Percentiles rank a stretch among this genome's conserved stretches.
phyloP scores from a whole-genome alignment of 176 grass and related monocot species.

The Phragmites australis region DNA sequence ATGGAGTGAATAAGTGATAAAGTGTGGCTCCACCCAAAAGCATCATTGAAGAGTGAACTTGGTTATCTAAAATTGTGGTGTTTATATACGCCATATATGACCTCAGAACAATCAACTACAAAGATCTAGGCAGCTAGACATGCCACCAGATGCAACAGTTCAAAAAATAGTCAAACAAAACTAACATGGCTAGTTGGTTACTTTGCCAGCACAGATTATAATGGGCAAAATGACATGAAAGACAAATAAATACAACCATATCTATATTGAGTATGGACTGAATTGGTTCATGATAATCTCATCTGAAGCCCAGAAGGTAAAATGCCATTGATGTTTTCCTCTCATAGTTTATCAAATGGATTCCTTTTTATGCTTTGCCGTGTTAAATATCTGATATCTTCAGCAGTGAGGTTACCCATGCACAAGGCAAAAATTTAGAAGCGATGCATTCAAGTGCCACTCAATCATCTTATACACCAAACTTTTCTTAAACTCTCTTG shows the following conservation, averaged over 20 bases:
- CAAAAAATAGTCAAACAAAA: background rate
- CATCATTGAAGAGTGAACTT: background rate
- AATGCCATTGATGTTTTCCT: background rate
- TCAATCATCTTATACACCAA: conserved; percentile 5
- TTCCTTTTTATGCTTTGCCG: background rate
- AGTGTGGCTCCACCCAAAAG: background rate
- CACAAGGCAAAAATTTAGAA: conserved; percentile 8
- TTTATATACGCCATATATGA: background rate
- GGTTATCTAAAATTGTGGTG: background rate
- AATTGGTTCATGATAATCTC: background rate
- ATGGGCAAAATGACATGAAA: background rate
- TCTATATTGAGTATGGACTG: background rate
- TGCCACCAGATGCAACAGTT: background rate
- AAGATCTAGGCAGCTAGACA: background rate
- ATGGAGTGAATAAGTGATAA: background rate
- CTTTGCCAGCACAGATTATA: background rate
- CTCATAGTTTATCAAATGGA: background rate
- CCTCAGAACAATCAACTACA: background rate
- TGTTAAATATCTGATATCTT: background rate
- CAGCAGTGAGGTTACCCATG: background rate
- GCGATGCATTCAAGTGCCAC: background rate
- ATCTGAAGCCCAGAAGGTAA: background rate
- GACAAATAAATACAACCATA: background rate
- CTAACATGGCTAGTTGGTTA: background rate
- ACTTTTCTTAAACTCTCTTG: background rate